These are phyloP conservation scores for Fonsecaea pugnacius DNA, from an alignment of 2,329 filamentous ascomycete species.

Conservation along the genomic window DNA sequence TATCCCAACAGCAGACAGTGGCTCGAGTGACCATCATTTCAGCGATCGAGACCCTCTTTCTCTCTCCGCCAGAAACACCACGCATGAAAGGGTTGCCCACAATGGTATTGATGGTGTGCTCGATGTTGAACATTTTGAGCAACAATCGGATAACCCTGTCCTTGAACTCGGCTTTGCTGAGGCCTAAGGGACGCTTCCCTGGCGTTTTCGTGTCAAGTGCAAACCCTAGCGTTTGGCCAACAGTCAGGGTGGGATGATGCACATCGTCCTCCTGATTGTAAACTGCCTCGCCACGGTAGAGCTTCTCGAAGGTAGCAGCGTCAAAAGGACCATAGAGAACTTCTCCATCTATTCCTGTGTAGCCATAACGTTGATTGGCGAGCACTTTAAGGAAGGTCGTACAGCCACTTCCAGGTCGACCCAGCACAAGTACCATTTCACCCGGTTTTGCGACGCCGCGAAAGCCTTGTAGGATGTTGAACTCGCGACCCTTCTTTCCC, in stretches of 20 bases:
- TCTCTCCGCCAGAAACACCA: constrained; percentile 78
- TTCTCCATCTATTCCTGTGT: constrained; percentile 68
- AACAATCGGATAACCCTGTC: constrained; percentile 73
- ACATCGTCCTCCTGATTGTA: constrained; percentile 88
- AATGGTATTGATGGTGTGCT: constrained; percentile 82
- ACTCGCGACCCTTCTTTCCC: constrained; percentile 70
- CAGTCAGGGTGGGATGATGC: constrained; percentile 82
- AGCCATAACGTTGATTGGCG: constrained; percentile 67
- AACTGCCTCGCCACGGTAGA: constrained; percentile 79
- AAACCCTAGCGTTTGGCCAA: constrained; percentile 84
- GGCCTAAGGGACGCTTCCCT: constrained; percentile 74
- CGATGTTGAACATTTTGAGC: constrained; percentile 91
- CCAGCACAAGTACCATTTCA: constrained; percentile 86
- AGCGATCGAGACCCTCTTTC: constrained; percentile 79
- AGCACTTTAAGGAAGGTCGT: constrained; percentile 72
- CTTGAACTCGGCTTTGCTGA: constrained; percentile 76
- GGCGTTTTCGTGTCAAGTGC: constrained; percentile 84
- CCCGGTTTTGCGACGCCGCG: constrained; percentile 70
- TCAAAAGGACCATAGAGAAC: constrained; percentile 77
- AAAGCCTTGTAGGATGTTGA: constrained; percentile 75
- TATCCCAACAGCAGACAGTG: constrained; percentile 76
- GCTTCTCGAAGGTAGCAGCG: constrained; percentile 68
- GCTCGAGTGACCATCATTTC: constrained; percentile 79
- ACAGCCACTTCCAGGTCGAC: constrained; percentile 74
- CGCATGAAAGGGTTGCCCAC: constrained; percentile 82